phyloP scores from a whole-genome alignment of 108 stramenopile genomes.

The Skeletonema menzelii region DNA sequence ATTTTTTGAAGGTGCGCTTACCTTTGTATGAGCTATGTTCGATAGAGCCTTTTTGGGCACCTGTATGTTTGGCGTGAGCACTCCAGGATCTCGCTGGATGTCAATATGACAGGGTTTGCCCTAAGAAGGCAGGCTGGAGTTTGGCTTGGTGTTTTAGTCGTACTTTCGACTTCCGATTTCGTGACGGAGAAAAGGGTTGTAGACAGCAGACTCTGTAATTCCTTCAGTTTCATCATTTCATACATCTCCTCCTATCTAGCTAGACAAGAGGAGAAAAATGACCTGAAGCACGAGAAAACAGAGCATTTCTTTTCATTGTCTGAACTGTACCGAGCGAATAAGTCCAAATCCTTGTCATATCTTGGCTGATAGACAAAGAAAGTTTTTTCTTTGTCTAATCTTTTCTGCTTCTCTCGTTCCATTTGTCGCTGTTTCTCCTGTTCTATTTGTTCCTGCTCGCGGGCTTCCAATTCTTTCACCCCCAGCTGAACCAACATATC shows the following conservation, averaged over 20 bases:
- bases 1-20: too few species aligned
- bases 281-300: conserved; percentile 2
- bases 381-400: neutral
- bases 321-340: conserved; percentile 37
- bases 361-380: conserved; percentile 33
- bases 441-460: neutral
- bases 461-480: conserved; percentile 29
- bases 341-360: conserved; percentile 26
- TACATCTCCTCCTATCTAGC: neutral
- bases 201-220: too few species aligned
- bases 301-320: conserved; percentile 27
- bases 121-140: too few species aligned
- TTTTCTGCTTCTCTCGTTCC: neutral
- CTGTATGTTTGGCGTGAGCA: too few species aligned
- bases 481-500: conserved; percentile 50
- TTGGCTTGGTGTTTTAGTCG: too few species aligned
- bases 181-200: too few species aligned
- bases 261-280: neutral
- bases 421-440: neutral
- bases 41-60: too few species aligned
- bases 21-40: too few species aligned
- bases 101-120: too few species aligned
- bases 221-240: too few species aligned
- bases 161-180: too few species aligned
- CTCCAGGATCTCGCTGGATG: too few species aligned